A percentile compares a stretch with the other conserved stretches of the same genome.
phyloP scores from a whole-genome alignment of 148 eudicot genomes.

The Linanthus parryae region DNA sequence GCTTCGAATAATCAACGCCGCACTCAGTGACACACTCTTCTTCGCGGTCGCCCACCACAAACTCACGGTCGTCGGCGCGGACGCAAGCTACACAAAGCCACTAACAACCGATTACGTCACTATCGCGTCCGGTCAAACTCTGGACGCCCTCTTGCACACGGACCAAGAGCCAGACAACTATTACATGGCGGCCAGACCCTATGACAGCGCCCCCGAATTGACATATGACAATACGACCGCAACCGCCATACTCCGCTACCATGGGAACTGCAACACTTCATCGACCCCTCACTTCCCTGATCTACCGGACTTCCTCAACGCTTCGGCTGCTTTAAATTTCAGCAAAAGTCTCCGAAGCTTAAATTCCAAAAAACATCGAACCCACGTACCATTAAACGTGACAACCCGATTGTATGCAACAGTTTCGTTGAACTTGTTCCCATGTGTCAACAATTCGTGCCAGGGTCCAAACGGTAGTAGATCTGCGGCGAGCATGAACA shows the following conservation, averaged over 20 bases:
- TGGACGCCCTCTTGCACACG: slow-evolving; percentile 21
- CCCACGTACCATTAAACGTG: slow-evolving; percentile 16
- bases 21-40: slow-evolving; percentile 25
- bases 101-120: slow-evolving; percentile 14
- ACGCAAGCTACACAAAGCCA: slow-evolving; percentile 22
- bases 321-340: slow-evolving; percentile 11
- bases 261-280: slow-evolving; percentile 3
- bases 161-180: slow-evolving; percentile 15
- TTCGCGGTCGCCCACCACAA: slow-evolving; percentile 19
- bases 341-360: slow-evolving; percentile 5
- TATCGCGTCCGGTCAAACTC: slow-evolving; percentile 28
- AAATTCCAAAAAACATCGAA: slow-evolving; percentile 3
- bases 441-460: slow-evolving; percentile 9
- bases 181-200: slow-evolving; percentile 21
- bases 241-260: slow-evolving; percentile 20
- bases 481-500: slow-evolving; percentile 21
- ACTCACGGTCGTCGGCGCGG: slow-evolving; percentile 16
- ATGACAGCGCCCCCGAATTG: not conserved
- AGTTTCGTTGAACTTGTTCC: slow-evolving; percentile 8
- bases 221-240: slow-evolving; percentile 25
- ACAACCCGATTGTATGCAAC: slow-evolving; percentile 8
- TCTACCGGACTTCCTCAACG: slow-evolving; percentile 16
- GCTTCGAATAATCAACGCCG: slow-evolving; percentile 19
- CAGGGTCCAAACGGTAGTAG: slow-evolving; percentile 10
- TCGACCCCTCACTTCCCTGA: slow-evolving; percentile 9